Evolutionary conservation across 495 filamentous ascomycete species (phyloP), one percentile per base, ranked within the genome.

Genomic region (Penicillium ochrochloron): DNA sequence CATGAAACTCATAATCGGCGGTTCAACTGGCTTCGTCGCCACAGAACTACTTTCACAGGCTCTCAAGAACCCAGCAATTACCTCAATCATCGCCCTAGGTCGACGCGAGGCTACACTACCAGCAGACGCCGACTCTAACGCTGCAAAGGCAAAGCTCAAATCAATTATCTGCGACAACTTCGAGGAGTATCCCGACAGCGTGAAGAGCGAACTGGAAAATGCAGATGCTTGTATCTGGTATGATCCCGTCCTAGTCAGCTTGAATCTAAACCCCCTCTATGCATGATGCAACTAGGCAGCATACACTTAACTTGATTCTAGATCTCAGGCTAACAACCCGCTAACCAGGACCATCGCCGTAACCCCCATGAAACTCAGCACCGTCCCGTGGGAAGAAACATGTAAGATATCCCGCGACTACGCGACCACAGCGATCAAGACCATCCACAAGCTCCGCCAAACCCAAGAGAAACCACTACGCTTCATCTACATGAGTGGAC

Each of bases 181-280:
- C 15, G 48, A 29, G 23, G 15, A 17, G 0, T 51, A 51, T 5
- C 25, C 48, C 6, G 48, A 51, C 17, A 27, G 2, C 25, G 48
- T 51, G 25, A 51, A 51, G 11, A 15, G 2, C 5, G 48, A 51
- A 10, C 25, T 51, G 0, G 48, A 29, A 11, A 29, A 51, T 19
- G 48, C 48, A 29, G 48, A 51, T 51, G 48, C 48, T 15, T 51
- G 48, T 51, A 51, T 51, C 6, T 51, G 48, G 48, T 51, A 51
- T 0, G 48, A 15, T 7, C 48, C 23, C 23, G 15, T 14, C 2
- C n/a, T 10, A 23, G 12, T 19, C 23, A 23, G 3, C 42, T 48
- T 23, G 19, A 6, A 19, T 23, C 19, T 44, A 10, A 4, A 12
- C 9, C 9, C 21, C 21, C 42, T 48, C 41, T 19, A 19, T 23